A percentile compares a stretch with the other conserved stretches of the same genome.
Evolutionary conservation across 1,284 basidiomycete genomes (phyloP).

Genomic region (Melampsora medusae): DNA sequence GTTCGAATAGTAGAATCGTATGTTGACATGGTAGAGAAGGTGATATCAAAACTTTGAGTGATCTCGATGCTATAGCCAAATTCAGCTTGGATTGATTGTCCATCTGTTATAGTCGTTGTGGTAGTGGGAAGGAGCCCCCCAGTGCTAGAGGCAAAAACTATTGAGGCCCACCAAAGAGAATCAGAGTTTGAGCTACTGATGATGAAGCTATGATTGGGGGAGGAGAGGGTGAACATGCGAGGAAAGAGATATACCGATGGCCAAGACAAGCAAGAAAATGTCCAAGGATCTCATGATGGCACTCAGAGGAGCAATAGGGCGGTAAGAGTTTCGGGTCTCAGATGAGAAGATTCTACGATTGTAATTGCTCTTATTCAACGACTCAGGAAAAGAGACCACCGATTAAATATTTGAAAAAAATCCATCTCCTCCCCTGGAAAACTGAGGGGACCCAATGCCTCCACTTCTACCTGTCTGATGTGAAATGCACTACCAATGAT

Average conservation of each 20-base stretch:
- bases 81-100: neutral
- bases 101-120: neutral
- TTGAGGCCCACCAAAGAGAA: neutral
- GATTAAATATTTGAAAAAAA: no score
- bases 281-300: slow-evolving; percentile 2
- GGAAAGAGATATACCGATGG: neutral
- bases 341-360: no score
- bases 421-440: no score
- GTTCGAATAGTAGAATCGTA: neutral
- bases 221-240: neutral
- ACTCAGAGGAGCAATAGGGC: no score
- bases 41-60: neutral
- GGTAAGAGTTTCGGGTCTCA: no score
- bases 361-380: no score
- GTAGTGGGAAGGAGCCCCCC: neutral
- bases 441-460: no score
- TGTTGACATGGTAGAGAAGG: neutral
- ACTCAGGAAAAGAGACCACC: no score
- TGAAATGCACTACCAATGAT: no score
- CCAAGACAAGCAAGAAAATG: neutral
- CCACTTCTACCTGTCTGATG: no score
- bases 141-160: neutral
- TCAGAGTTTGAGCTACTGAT: neutral
- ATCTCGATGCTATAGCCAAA: neutral
- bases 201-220: neutral